Conservation (phyloP, 1,284 basidiomycete genomes). For the Phlebopus sp. region DNA sequence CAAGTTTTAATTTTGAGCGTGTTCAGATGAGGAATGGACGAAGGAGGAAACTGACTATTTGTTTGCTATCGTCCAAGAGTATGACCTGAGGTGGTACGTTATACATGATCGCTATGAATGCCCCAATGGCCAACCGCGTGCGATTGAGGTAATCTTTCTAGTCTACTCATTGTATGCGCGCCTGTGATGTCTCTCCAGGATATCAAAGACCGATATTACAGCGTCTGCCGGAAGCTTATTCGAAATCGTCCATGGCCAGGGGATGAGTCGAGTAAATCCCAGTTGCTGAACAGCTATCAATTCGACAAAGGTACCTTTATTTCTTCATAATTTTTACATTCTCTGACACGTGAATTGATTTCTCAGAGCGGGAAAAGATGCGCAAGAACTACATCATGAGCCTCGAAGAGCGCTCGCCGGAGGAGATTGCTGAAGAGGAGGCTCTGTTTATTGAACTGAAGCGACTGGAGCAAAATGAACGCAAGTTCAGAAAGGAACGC, state of each 20-base stretch:
- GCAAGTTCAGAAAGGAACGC: slow-evolving; percentile 84
- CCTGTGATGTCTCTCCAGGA: slow-evolving; percentile 53
- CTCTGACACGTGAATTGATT: not conserved
- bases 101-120: slow-evolving; percentile 89
- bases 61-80: slow-evolving; percentile 78
- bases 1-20: not conserved
- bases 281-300: slow-evolving; percentile 67
- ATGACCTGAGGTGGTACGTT: slow-evolving; percentile 89
- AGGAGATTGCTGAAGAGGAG: slow-evolving; percentile 94
- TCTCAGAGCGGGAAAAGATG: slow-evolving; percentile 78
- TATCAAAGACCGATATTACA: slow-evolving; percentile 93
- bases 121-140: slow-evolving; percentile 49
- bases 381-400: slow-evolving; percentile 88
- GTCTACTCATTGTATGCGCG: not conserved
- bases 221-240: slow-evolving; percentile 87
- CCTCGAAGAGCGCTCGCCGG: slow-evolving; percentile 82
- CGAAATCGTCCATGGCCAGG: slow-evolving; percentile 80
- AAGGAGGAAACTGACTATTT: slow-evolving; percentile 95
- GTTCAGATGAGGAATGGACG: slow-evolving; percentile 81
- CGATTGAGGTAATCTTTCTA: slow-evolving; percentile 60
- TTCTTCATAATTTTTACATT: not conserved
- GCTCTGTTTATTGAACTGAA: slow-evolving; percentile 94
- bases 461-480: slow-evolving; percentile 90
- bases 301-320: slow-evolving; percentile 75
- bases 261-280: slow-evolving; percentile 69